phyloP scores from a whole-genome alignment of 2,329 filamentous ascomycete species.

The Monosporascus ibericus region DNA sequence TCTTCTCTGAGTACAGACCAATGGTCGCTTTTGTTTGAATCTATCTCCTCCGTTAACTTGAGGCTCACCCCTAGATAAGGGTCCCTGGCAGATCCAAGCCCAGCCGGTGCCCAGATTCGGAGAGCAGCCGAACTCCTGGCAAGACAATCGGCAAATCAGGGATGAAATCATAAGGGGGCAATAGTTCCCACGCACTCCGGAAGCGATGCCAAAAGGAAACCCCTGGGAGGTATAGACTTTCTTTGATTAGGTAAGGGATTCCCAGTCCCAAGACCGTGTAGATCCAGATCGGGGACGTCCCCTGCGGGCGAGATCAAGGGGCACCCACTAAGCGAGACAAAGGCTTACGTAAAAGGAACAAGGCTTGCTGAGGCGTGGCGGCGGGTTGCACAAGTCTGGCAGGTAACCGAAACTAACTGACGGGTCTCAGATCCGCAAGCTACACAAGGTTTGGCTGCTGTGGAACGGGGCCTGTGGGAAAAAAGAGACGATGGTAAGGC shows the following conservation, averaged over 20 bases:
- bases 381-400: background rate
- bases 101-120: too few relatives aligned
- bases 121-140: too few relatives aligned
- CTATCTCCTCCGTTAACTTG: too few relatives aligned
- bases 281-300: background rate
- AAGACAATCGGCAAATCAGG: too few relatives aligned
- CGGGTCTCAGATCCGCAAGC: background rate
- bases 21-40: conserved; percentile 2
- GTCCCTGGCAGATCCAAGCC: too few relatives aligned
- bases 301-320: background rate
- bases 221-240: too few relatives aligned
- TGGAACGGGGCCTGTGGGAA: background rate
- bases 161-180: too few relatives aligned
- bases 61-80: too few relatives aligned
- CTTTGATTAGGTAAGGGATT: background rate
- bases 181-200: too few relatives aligned
- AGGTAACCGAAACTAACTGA: background rate
- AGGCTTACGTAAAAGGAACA: background rate
- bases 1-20: background rate
- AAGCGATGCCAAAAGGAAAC: too few relatives aligned
- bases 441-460: background rate
- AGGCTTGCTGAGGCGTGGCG: background rate
- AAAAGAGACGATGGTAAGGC: background rate
- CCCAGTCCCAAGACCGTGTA: background rate
- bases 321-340: background rate